Conservation (phyloP, 2,329 filamentous ascomycete species). For the Clonostachys sp. region DNA sequence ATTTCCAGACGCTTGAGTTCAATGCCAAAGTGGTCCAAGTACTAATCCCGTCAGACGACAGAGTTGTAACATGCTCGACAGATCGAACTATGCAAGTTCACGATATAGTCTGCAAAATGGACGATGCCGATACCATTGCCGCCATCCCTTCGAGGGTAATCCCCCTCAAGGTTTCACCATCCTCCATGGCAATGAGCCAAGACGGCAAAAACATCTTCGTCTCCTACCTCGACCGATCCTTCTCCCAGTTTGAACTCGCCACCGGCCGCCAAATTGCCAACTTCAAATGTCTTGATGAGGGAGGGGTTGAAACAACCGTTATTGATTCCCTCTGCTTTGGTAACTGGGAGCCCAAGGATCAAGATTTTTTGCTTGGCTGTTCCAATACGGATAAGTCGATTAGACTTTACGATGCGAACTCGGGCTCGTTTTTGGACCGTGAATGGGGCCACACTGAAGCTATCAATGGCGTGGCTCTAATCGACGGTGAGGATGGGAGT, state of each 20-base stretch:
- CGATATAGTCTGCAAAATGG: constrained; percentile 68
- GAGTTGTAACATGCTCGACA: constrained; percentile 78
- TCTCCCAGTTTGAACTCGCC: constrained; percentile 57
- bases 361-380: constrained; percentile 73
- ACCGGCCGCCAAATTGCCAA: constrained; percentile 65
- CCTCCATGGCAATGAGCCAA: constrained; percentile 71
- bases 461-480: constrained; percentile 76
- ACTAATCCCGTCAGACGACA: constrained; percentile 70
- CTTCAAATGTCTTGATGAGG: constrained; percentile 81
- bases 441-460: constrained; percentile 96
- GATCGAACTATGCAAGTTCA: constrained; percentile 85
- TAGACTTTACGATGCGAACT: constrained; percentile 76
- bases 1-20: constrained; percentile 93
- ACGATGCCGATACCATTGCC: constrained; percentile 60
- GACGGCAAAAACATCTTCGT: constrained; percentile 56
- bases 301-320: constrained; percentile 75
- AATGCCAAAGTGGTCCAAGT: constrained; percentile 75
- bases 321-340: constrained; percentile 71
- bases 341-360: constrained; percentile 47
- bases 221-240: constrained; percentile 54
- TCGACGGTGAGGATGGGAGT: constrained; percentile 50
- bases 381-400: constrained; percentile 97
- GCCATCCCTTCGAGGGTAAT: constrained; percentile 76
- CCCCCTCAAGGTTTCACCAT: constrained; percentile 78
- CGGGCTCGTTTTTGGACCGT: constrained; percentile 72